These are phyloP conservation scores for Kuraishia ogatae DNA, from an alignment of 805 yeast species.

Conservation along the genomic window DNA sequence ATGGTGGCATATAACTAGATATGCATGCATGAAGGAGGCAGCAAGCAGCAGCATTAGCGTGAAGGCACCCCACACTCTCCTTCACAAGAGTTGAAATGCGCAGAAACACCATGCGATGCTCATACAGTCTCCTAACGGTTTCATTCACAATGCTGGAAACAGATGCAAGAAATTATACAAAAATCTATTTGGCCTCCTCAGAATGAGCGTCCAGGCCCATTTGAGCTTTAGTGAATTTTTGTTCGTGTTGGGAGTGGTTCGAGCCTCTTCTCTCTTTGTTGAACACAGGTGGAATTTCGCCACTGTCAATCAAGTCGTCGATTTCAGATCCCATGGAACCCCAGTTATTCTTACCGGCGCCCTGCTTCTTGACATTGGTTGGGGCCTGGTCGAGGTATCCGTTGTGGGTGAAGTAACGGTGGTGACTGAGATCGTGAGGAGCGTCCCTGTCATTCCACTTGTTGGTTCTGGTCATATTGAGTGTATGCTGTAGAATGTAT, in stretches of 20 bases:
- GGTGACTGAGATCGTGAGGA: constrained; percentile 45
- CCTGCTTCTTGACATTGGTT: constrained; percentile 69
- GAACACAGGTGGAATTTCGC: constrained; percentile 41
- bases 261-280: constrained; percentile 42
- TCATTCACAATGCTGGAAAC: background rate
- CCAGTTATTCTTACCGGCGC: constrained; percentile 86
- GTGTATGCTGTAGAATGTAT: background rate
- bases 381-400: constrained; percentile 68
- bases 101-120: background rate
- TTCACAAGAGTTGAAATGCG: background rate
- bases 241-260: constrained; percentile 34
- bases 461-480: constrained; percentile 64
- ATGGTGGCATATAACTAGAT: background rate
- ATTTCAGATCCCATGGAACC: constrained; percentile 76
- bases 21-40: background rate
- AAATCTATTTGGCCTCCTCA: background rate
- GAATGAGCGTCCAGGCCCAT: constrained; percentile 4
- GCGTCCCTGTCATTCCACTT: constrained; percentile 49
- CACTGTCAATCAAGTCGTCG: constrained; percentile 50
- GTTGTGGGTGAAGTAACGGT: constrained; percentile 72
- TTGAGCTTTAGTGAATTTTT: constrained; percentile 23
- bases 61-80: background rate
- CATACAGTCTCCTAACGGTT: background rate
- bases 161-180: background rate
- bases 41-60: background rate